Conservation (phyloP, 805 yeast genomes). For the Schwanniomyces yamadae region DNA sequence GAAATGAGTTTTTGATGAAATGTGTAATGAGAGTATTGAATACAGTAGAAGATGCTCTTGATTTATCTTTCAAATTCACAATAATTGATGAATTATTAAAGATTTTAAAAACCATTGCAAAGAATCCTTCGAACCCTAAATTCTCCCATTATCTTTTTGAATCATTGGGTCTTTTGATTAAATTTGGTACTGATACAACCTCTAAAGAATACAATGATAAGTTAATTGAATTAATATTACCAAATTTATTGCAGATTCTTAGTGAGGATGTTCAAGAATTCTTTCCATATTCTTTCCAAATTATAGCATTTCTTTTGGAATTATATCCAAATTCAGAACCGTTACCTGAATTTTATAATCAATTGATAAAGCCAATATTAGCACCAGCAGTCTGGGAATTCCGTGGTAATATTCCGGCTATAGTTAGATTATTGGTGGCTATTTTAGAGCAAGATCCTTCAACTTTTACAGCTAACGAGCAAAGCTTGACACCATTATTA, state of each 20-base stretch:
- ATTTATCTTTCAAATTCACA: constrained; percentile 41
- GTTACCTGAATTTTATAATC: constrained; percentile 65
- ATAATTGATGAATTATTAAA: constrained; percentile 63
- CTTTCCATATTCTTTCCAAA: constrained; percentile 88
- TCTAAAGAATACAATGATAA: constrained; percentile 19
- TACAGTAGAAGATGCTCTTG: constrained; percentile 67
- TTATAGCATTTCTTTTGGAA: constrained; percentile 77
- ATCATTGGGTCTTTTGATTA: constrained; percentile 73
- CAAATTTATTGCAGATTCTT: constrained; percentile 63
- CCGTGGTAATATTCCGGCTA: constrained; percentile 90
- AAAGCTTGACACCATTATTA: constrained; percentile 66
- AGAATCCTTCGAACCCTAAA: constrained; percentile 93
- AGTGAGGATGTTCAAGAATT: constrained; percentile 91
- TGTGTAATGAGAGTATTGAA: constrained; percentile 79
- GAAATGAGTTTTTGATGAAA: constrained; percentile 90
- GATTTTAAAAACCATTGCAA: constrained; percentile 68
- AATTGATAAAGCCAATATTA: constrained; percentile 74
- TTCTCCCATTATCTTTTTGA: constrained; percentile 91
- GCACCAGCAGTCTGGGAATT: constrained; percentile 94
- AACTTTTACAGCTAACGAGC: constrained; percentile 33
- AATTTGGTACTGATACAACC: constrained; percentile 36
- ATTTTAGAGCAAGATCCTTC: constrained; percentile 52
- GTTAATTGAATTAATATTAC: constrained; percentile 57
- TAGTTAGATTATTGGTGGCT: constrained; percentile 73
- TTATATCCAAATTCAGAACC: constrained; percentile 45